These are phyloP conservation scores for Raphanus hybrid DNA, from an alignment of 441 rosid genomes.

Conservation along the genomic window DNA sequence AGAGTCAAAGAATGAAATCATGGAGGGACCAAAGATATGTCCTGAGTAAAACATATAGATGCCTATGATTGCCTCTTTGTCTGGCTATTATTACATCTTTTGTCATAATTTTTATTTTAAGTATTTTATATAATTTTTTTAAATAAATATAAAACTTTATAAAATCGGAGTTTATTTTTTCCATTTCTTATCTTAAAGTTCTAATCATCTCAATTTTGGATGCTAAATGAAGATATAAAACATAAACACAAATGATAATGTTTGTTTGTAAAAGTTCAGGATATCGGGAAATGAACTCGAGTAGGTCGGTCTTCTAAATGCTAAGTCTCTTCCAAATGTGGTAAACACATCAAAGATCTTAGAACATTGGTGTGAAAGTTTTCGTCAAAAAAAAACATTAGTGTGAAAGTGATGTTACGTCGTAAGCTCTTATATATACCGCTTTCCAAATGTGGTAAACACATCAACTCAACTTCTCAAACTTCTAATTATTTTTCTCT, in stretches of 20 bases:
- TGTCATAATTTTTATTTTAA: conserved; percentile 18
- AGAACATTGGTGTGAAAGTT: not conserved
- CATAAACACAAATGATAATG: not conserved
- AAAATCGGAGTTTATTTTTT: not conserved
- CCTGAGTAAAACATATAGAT: conserved; percentile 41
- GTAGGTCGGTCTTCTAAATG: not conserved
- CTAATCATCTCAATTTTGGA: conserved; percentile 5
- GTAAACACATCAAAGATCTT: not conserved
- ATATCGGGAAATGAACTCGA: not conserved
- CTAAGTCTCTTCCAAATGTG: not conserved
- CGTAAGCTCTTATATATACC: not conserved
- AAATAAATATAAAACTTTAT: not conserved
- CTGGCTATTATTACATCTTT: conserved; percentile 38
- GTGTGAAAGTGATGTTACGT: not conserved
- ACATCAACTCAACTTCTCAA: too few relatives aligned
- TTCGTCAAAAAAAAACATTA: too few relatives aligned
- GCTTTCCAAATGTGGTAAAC: too few relatives aligned
- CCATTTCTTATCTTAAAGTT: not conserved
- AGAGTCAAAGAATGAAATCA: conserved; percentile 45
- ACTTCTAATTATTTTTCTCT: too few relatives aligned
- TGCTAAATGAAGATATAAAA: not conserved
- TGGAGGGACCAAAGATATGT: conserved; percentile 44
- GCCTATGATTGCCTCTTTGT: conserved; percentile 44
- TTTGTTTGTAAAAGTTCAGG: not conserved
- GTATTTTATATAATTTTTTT: not conserved